Evolutionary conservation across 1,139 yeast species (phyloP).

Genomic region (Candida mesenterica): DNA sequence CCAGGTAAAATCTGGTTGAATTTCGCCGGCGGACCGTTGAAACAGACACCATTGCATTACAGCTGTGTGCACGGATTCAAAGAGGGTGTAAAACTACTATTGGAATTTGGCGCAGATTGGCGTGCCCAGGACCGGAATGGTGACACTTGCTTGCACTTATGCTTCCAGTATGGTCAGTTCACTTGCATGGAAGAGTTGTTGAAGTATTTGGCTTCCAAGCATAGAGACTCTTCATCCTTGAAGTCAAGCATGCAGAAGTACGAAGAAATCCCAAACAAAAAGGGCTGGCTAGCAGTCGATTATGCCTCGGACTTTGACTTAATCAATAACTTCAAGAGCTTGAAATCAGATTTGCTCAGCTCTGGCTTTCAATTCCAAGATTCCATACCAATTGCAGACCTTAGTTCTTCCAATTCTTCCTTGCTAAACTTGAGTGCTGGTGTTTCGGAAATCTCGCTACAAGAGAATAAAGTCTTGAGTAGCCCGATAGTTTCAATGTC

Average conservation of each 20-base stretch:
- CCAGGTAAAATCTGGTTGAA: constrained; percentile 64
- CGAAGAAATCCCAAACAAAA: constrained; percentile 47
- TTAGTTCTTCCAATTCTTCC: constrained; percentile 10
- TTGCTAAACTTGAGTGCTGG: constrained; percentile 12
- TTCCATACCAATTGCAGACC: constrained; percentile 6
- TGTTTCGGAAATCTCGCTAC: background rate
- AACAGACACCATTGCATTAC: constrained; percentile 72
- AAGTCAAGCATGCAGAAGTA: constrained; percentile 25
- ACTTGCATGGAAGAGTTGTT: constrained; percentile 63
- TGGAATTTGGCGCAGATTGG: constrained; percentile 82
- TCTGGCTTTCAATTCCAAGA: constrained; percentile 1
- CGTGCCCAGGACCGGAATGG: constrained; percentile 60
- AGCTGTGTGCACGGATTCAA: constrained; percentile 67
- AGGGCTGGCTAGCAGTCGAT: constrained; percentile 72
- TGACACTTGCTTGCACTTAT: constrained; percentile 76
- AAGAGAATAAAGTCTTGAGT: constrained; percentile 29
- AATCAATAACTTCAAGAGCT: constrained; percentile 19
- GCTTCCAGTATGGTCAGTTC: constrained; percentile 72
- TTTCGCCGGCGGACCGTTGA: constrained; percentile 45
- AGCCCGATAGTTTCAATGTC: constrained; percentile 37
- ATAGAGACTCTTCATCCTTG: constrained; percentile 33
- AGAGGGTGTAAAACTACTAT: constrained; percentile 66
- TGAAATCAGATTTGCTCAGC: constrained; percentile 11
- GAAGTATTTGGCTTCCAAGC: constrained; percentile 24
- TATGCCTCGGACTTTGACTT: constrained; percentile 52